Evolutionary conservation across 2,329 filamentous ascomycete genomes (phyloP).

Genomic region (Xylariaceae sp.): DNA sequence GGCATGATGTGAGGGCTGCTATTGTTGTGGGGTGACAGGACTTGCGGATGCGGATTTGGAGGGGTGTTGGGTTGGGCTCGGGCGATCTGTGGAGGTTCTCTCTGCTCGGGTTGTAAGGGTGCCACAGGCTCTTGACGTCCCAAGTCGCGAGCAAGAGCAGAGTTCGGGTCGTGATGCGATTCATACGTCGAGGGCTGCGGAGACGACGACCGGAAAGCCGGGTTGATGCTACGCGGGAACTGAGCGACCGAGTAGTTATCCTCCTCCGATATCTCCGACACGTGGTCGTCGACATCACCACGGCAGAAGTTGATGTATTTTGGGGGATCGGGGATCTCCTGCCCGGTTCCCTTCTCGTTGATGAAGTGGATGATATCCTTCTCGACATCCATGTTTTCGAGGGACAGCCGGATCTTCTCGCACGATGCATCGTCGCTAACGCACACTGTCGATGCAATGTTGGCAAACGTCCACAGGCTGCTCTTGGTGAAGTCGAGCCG

Average conservation of each 20-base stretch:
- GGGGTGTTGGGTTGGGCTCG: no score
- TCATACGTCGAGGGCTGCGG: constrained; percentile 91
- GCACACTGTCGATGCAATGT: constrained; percentile 93
- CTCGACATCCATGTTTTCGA: constrained; percentile 95
- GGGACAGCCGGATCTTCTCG: constrained; percentile 87
- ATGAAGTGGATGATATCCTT: constrained; percentile 92
- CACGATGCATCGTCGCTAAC: constrained; percentile 96
- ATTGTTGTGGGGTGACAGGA: no score
- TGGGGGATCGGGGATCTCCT: constrained; percentile 94
- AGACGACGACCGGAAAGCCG: constrained; percentile 90
- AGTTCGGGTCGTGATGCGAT: constrained; percentile 83
- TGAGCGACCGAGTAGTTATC: constrained; percentile 91
- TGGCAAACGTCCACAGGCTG: constrained; percentile 96
- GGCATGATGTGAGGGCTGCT: no score
- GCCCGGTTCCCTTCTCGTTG: constrained; percentile 79
- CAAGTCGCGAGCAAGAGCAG: constrained; percentile 64
- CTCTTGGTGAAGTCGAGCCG: constrained; percentile 95
- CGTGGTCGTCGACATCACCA: constrained; percentile 73
- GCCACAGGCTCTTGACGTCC: constrained; percentile 48
- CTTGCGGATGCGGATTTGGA: constrained; percentile 38
- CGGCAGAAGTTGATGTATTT: constrained; percentile 99
- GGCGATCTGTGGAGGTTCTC: constrained; percentile 17
- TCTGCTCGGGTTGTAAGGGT: constrained; percentile 45
- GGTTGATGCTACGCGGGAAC: constrained; percentile 91
- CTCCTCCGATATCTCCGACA: constrained; percentile 72